Evolutionary conservation across 306 rosid species (phyloP).

Genomic region (Cicer arietinum): DNA sequence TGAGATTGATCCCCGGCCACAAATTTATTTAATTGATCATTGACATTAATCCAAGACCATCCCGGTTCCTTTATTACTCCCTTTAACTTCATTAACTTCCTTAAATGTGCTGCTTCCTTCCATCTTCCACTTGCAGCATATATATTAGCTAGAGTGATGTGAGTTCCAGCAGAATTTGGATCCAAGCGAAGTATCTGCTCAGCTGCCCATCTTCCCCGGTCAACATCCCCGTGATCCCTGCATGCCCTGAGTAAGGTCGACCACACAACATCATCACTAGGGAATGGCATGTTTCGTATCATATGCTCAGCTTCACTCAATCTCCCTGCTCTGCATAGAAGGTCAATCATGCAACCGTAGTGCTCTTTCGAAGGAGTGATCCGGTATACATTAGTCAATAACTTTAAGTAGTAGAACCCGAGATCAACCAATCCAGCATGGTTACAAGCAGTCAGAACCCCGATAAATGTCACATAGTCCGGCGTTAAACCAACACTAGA

Average conservation of each 20-base stretch:
- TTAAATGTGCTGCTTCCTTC: slow-evolving; percentile 70
- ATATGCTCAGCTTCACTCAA: slow-evolving; percentile 70
- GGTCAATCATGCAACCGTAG: slow-evolving; percentile 81
- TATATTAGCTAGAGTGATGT: slow-evolving; percentile 74
- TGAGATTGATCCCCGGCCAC: slow-evolving; percentile 70
- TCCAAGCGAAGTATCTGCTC: slow-evolving; percentile 65
- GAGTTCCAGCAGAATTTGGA: slow-evolving; percentile 73
- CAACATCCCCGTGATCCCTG: slow-evolving; percentile 65
- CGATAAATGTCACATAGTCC: slow-evolving; percentile 73
- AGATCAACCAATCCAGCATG: slow-evolving; percentile 84
- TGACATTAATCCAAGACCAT: slow-evolving; percentile 81
- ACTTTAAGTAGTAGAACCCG: slow-evolving; percentile 64
- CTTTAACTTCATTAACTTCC: slow-evolving; percentile 74
- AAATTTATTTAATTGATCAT: slow-evolving; percentile 59
- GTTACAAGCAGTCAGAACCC: slow-evolving; percentile 77
- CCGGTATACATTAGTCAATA: slow-evolving; percentile 54
- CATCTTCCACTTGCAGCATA: slow-evolving; percentile 74
- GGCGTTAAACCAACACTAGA: slow-evolving; percentile 61
- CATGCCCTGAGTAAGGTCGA: slow-evolving; percentile 84
- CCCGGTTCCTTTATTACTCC: slow-evolving; percentile 84
- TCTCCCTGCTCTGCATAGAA: slow-evolving; percentile 81
- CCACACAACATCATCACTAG: slow-evolving; percentile 78
- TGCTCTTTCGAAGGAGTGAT: slow-evolving; percentile 78
- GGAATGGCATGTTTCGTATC: slow-evolving; percentile 65
- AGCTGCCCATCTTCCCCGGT: slow-evolving; percentile 66